Evolutionary conservation across 2,329 filamentous ascomycete genomes (phyloP).

Genomic region (Salinomyces thailandicus): DNA sequence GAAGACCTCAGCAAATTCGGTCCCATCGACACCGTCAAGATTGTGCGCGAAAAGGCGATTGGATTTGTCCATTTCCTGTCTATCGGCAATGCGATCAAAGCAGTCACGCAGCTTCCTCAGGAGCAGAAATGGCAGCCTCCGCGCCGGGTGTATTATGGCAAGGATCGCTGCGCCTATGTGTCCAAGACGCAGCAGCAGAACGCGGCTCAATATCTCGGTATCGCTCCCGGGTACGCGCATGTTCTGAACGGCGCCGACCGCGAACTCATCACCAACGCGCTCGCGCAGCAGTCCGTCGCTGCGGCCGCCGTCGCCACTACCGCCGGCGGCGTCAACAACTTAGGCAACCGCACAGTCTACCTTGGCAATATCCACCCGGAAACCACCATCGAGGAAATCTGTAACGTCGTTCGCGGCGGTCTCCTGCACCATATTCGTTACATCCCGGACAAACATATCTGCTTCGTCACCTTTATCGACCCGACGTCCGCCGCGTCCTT

Average conservation of each 20-base stretch:
- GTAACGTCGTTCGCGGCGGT: constrained; percentile 93
- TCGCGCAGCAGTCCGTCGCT: constrained; percentile 94
- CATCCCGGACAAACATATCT: constrained; percentile 99
- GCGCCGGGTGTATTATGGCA: constrained; percentile 94
- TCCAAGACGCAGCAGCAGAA: constrained; percentile 99
- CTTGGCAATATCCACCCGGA: constrained; percentile 97
- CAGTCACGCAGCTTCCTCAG: constrained; percentile 88
- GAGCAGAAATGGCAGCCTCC: constrained; percentile 95
- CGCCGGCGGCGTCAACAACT: constrained; percentile 91
- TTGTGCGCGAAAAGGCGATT: constrained; percentile 95
- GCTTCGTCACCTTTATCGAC: constrained; percentile 98
- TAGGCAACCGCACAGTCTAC: constrained; percentile 96
- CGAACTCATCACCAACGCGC: constrained; percentile 88
- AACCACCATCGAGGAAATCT: constrained; percentile 98
- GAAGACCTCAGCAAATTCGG: constrained; percentile 96
- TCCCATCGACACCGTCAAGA: constrained; percentile 92
- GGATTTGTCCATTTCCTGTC: constrained; percentile 96
- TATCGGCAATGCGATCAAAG: constrained; percentile 96
- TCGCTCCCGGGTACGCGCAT: constrained; percentile 91
- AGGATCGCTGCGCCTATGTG: constrained; percentile 95
- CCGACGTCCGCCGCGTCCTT: constrained; percentile 95
- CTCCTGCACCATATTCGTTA: constrained; percentile 96
- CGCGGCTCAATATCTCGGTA: constrained; percentile 92
- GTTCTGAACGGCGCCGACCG: constrained; percentile 93
- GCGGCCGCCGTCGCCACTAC: constrained; percentile 94